These are phyloP conservation scores for Pythium brassicae DNA, from an alignment of 352 stramenopile genomes.

Conservation along the genomic window DNA sequence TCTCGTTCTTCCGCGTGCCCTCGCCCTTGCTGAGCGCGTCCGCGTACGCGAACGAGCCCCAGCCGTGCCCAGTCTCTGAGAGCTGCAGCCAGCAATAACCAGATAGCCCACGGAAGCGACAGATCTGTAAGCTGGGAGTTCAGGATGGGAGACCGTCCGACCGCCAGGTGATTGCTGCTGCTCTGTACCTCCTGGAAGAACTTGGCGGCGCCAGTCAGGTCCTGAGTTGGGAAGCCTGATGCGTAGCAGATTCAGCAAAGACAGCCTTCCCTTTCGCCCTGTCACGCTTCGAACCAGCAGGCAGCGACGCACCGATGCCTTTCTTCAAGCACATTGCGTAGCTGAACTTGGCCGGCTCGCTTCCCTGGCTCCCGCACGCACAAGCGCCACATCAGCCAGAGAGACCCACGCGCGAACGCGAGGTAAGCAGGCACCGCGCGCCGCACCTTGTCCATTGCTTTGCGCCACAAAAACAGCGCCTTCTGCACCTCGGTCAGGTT, in stretches of 20 bases:
- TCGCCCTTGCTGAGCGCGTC: conserved; percentile 73
- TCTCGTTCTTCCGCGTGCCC: conserved; percentile 63
- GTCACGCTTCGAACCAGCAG: background rate
- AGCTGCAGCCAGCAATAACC: conserved; percentile 36
- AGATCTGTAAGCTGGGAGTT: no score
- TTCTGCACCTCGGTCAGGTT: conserved; percentile 66
- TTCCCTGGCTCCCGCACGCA: conserved; percentile 30
- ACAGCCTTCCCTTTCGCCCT: background rate
- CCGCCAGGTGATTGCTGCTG: no score
- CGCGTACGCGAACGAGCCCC: conserved; percentile 79
- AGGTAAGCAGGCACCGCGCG: background rate
- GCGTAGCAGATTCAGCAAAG: background rate
- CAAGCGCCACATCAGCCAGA: no score
- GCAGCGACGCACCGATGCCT: conserved; percentile 37
- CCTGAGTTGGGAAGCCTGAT: conserved; percentile 52
- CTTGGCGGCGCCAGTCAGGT: conserved; percentile 46
- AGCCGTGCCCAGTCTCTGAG: conserved; percentile 50
- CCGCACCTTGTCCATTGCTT: conserved; percentile 71
- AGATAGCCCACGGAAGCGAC: background rate
- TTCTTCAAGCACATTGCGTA: conserved; percentile 82
- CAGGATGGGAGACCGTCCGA: no score
- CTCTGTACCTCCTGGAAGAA: conserved; percentile 65
- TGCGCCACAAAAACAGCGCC: conserved; percentile 72
- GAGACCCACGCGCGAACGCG: no score
- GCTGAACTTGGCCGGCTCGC: conserved; percentile 81